A percentile compares a stretch with the other conserved stretches of the same genome.
Conservation (phyloP, 78 protist species). For the Planoprotostelium fungivorum region DNA sequence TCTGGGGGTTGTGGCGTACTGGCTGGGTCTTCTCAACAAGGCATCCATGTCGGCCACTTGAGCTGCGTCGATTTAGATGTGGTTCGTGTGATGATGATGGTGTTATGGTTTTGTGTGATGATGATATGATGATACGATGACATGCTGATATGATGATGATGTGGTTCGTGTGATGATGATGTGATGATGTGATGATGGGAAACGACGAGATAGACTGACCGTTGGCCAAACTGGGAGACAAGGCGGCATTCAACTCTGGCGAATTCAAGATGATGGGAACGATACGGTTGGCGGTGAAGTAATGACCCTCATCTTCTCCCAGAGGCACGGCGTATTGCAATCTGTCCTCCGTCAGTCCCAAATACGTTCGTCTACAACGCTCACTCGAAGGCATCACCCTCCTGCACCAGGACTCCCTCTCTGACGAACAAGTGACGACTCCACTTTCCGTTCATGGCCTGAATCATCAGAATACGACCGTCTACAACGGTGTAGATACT, state of each 20-base stretch:
- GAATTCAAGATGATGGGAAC: not conserved
- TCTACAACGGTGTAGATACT: no score
- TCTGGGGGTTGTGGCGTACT: not conserved
- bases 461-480: not conserved
- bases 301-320: not conserved
- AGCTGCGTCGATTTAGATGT: not conserved
- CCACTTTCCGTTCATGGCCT: not conserved
- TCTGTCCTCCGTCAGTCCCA: not conserved
- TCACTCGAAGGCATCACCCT: not conserved
- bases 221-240: not conserved
- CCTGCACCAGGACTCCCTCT: not conserved
- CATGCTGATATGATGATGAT: not conserved
- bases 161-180: not conserved
- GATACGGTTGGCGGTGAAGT: not conserved
- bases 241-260: not conserved
- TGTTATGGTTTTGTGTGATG: not conserved
- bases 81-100: not conserved
- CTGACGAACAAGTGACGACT: not conserved
- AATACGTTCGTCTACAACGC: not conserved
- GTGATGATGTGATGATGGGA: not conserved
- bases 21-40: not conserved
- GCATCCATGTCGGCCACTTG: not conserved
- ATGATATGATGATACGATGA: not conserved
- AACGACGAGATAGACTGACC: not conserved
- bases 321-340: not conserved